Evolutionary conservation across 176 grass and related monocot genomes (phyloP).

Genomic region (Rhipidocladum racemiflorum): DNA sequence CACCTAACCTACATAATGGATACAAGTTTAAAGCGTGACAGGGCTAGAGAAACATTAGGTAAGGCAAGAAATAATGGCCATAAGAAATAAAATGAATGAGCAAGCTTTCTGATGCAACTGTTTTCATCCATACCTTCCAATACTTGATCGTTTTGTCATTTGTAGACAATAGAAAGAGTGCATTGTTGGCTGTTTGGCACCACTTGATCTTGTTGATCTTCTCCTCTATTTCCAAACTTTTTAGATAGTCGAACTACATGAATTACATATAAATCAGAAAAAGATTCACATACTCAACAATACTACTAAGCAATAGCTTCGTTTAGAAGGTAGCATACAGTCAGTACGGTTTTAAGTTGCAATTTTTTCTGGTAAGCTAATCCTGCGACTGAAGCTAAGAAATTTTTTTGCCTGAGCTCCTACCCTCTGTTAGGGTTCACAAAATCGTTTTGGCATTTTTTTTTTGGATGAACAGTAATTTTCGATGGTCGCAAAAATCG

Average conservation of each 20-base stretch:
- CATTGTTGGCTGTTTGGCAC: conserved; percentile 76
- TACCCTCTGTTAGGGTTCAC: not conserved
- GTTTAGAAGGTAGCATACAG: conserved; percentile 15
- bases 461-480: too few species aligned
- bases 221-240: conserved; percentile 98
- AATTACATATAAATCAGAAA: conserved; percentile 33
- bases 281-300: conserved; percentile 2
- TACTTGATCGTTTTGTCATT: conserved; percentile 98
- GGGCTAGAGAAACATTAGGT: not conserved
- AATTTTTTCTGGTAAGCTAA: conserved; percentile 14
- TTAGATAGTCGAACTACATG: conserved; percentile 90
- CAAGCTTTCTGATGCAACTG: conserved; percentile 15
- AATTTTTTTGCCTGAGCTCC: not conserved
- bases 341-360: conserved; percentile 8
- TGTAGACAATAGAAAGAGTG: conserved; percentile 75
- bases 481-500: too few species aligned
- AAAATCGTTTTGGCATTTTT: too few species aligned
- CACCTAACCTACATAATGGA: conserved; percentile 22
- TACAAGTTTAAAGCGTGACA: conserved; percentile 17
- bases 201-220: conserved; percentile 94
- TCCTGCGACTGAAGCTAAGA: conserved; percentile 12
- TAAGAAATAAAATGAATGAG: conserved; percentile 18
- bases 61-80: not conserved
- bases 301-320: not conserved
- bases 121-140: conserved; percentile 65